Percentiles rank a stretch among this genome's conserved stretches.
phyloP scores from a whole-genome alignment of 78 protist species.

The Planoprotostelium fungivorum region DNA sequence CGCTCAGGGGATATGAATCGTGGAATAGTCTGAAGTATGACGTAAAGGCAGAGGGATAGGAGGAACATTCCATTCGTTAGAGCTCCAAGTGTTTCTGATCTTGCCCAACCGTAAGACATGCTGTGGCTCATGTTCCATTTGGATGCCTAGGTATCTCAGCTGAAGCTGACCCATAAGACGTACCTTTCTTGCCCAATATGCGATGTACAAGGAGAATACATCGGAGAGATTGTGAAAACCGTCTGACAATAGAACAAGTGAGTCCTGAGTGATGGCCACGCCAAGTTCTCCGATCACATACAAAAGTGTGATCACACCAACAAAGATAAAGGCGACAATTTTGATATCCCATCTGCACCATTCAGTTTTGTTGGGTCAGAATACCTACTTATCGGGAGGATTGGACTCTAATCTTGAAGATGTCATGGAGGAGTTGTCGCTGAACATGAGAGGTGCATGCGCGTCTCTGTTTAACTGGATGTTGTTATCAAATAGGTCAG shows the following conservation, averaged over 20 bases:
- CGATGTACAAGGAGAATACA: conserved; percentile 69
- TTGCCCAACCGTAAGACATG: conserved; percentile 78
- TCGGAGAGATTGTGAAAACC: conserved; percentile 87
- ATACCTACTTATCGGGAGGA: too few species aligned
- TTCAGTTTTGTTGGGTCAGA: too few species aligned
- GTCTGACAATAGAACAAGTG: conserved; percentile 76
- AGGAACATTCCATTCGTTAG: conserved; percentile 82
- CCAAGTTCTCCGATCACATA: conserved; percentile 40
- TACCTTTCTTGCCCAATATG: conserved; percentile 59
- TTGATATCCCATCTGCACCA: conserved; percentile 10
- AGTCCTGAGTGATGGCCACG: conserved; percentile 39
- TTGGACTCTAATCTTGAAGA: too few species aligned
- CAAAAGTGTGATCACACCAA: conserved; percentile 31
- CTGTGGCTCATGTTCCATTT: conserved; percentile 22
- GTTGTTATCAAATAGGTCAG: too few species aligned
- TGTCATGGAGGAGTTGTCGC: too few species aligned
- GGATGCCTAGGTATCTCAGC: conserved; percentile 8
- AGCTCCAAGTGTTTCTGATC: conserved; percentile 86
- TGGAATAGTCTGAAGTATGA: conserved; percentile 68
- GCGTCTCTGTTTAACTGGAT: too few species aligned
- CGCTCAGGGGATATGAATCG: conserved; percentile 43
- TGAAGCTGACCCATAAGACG: neutral
- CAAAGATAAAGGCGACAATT: conserved; percentile 26
- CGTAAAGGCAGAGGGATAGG: conserved; percentile 65
- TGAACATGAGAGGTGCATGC: too few species aligned